Base-by-base conservation (phyloP, 768 basidiomycete species). In the Myochromella boudieri region DNA sequence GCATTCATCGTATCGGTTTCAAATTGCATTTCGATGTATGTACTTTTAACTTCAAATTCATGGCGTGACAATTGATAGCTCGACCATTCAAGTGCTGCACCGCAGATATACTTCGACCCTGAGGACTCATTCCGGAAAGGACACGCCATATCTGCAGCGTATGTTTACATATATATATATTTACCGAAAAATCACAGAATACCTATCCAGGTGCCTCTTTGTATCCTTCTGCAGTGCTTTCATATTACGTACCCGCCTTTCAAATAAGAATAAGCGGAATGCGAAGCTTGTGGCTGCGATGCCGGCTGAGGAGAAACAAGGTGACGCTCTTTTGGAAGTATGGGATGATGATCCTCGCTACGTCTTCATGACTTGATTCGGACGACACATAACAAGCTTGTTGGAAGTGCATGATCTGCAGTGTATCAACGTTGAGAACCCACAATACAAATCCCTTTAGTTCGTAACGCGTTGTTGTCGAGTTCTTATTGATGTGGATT, bases 1-100 rank as follows among this genome's bases (percentile, higher is more conserved):
- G 78, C 78, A 3, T 81, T 82, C 56, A 76, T 81, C 33, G 78
- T 81, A 18, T 80, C 79, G 1, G 73, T 82, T 37, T 78, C 78
- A 15, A 82, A 80, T 55, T 76, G 74, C 51, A 68, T 82, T 11
- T 81, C 78, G 3, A 80, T 80, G 78, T 79, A 42, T 46, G 75
- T 57, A 10, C 12, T 22, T 7, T n/a, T 34, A 43, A 20, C 14
- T 12, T 15, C 32, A 10, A 6, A 25, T 31, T 36, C 25, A 44
- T 4, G n/a, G 11, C 22, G 7, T 44, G 8, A 34, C 27, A 10
- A 14, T 11, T 14, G 33, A 7, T 34, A n/a, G 6, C 6, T n/a
- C 5, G 18, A n/a, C 18, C 37, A 15, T 17, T 34, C 12, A 48
- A 78, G 79, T 32, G 78, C 78, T 0, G 74, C 77, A 1, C 80